Base-by-base conservation (phyloP, 2,329 filamentous ascomycete species). In the Setomelanomma holmii region DNA sequence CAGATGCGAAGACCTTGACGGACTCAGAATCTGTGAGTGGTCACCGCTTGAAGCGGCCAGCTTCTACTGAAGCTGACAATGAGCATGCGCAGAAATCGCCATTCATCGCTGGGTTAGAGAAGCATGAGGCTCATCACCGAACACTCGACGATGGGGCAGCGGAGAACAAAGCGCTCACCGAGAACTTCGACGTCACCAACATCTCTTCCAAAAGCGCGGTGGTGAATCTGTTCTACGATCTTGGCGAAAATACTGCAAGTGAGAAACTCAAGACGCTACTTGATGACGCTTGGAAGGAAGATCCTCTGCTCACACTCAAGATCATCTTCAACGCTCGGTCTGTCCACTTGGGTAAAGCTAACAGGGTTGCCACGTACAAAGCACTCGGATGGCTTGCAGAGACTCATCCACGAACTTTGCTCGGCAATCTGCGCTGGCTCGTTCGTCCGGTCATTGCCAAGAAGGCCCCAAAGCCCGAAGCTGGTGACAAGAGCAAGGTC, bases 291-390 rank as follows among this genome's bases (percentile, higher is more conserved):
- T 87, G 84, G 84, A 60, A 66, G 1, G 64, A 72, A 1, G 80
- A 86, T 52, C 55, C 80, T 0, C 60, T 79, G 2, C 65, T 75
- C 11, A 84, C 84, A 0, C 75, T 86, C 23, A 84, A 84, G 63
- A 78, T 86, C 60, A 82, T 87, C 57, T 86, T 84, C 76, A 84
- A 86, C 53, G 71, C 79, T 1, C 79, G 85, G 8, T 85, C 82
- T n/a, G 86, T 86, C 42, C 84, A 86, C 51, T 69, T 86, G 0
- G 84, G 85, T 14, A 86, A 86, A 68, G 76, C 76, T 27, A 80
- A 78, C 7, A 76, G 75, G 19, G 49, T 65, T 2, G 73, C 72
- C 1, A 82, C 84, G 53, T 86, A 86, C 63, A 77, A 76, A 16
- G 79, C 78, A 19, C 76, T 82, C 14, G 82, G 83, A 3, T 87